A percentile compares a stretch with the other conserved stretches of the same genome.
Evolutionary conservation across 306 rosid genomes (phyloP).

Genomic region (Hylodesmum podocarpum): DNA sequence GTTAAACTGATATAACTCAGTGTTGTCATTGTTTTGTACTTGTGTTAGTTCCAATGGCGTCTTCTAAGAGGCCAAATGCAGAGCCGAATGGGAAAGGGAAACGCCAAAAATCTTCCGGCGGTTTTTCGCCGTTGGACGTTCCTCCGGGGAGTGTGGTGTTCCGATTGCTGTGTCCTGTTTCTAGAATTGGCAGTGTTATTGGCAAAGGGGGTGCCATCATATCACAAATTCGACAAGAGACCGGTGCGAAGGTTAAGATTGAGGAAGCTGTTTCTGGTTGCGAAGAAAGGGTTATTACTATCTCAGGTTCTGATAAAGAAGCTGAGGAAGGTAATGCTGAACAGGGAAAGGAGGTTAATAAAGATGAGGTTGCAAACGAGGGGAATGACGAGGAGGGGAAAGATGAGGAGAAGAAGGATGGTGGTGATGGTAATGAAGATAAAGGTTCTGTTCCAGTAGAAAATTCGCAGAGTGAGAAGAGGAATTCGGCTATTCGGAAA

Average conservation of each 20-base stretch:
- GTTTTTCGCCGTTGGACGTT: conserved; percentile 33
- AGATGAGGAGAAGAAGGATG: conserved; percentile 27
- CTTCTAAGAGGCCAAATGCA: conserved; percentile 69
- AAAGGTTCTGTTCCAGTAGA: conserved; percentile 40
- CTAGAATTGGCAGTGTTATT: conserved; percentile 55
- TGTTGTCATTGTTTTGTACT: conserved; percentile 21
- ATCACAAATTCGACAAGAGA: conserved; percentile 63
- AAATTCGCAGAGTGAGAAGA: conserved; percentile 37
- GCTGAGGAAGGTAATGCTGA: conserved; percentile 43
- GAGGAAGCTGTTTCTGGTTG: conserved; percentile 73
- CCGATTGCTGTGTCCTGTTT: conserved; percentile 63
- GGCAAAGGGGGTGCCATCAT: conserved; percentile 66
- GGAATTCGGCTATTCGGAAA: conserved; percentile 46
- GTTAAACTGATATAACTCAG: conserved; percentile 16
- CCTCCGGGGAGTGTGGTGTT: conserved; percentile 47
- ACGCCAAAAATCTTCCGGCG: conserved; percentile 50
- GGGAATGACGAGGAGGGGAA: conserved; percentile 40
- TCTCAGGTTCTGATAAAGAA: conserved; percentile 55
- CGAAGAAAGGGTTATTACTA: conserved; percentile 69
- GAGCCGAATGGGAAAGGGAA: conserved; percentile 66
- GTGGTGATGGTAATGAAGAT: conserved; percentile 34
- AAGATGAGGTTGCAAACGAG: conserved; percentile 44
- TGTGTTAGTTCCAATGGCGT: conserved; percentile 62
- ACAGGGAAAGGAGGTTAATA: conserved; percentile 42
- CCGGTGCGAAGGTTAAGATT: conserved; percentile 61